Evolutionary conservation across 2,329 filamentous ascomycete genomes (phyloP).

Genomic region (Metarhizium rileyi): DNA sequence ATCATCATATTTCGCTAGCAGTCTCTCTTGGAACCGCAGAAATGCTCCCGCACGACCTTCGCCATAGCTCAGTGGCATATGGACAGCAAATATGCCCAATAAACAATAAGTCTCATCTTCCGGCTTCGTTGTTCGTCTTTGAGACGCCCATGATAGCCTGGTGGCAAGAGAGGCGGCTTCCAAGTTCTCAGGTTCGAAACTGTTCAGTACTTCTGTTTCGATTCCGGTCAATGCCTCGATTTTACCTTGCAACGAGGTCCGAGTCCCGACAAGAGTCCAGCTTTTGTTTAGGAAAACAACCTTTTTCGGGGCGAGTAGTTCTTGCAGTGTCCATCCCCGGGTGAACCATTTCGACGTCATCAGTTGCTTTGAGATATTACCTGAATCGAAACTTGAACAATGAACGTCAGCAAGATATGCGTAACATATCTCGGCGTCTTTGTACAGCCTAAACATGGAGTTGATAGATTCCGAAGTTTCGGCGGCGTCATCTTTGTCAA

Average conservation of each 20-base stretch:
- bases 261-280: not conserved
- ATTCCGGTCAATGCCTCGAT: not conserved
- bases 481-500: not conserved
- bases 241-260: not conserved
- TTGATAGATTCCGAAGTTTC: not conserved
- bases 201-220: not conserved
- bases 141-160: slow-evolving; percentile 17
- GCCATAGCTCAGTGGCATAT: slow-evolving; percentile 20
- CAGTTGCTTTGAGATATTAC: not conserved
- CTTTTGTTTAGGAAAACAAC: not conserved
- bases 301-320: not conserved
- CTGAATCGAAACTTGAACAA: no score
- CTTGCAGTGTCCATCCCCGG: not conserved
- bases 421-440: not conserved
- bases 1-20: slow-evolving; percentile 9
- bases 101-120: slow-evolving; percentile 19
- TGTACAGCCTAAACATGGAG: not conserved
- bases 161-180: not conserved
- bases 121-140: slow-evolving; percentile 14
- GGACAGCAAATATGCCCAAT: slow-evolving; percentile 19
- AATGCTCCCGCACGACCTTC: slow-evolving; percentile 16
- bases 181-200: not conserved
- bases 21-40: slow-evolving; percentile 16
- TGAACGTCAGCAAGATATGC: not conserved
- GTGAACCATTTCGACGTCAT: not conserved